Conservation (phyloP, 2,329 filamentous ascomycete species). For the Gyromitra esculenta region DNA sequence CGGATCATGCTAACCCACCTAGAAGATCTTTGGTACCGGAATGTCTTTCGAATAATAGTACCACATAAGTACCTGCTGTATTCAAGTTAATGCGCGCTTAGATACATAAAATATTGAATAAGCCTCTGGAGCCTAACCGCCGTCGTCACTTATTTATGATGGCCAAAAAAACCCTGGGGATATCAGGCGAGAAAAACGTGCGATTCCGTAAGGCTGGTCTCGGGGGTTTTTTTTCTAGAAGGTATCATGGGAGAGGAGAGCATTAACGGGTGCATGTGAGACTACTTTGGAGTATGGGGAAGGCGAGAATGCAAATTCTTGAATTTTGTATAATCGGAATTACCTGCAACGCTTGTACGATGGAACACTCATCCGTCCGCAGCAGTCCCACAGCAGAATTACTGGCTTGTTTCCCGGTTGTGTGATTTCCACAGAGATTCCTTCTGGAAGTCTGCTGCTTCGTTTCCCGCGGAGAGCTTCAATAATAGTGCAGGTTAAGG, state of each 20-base stretch:
- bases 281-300: slow-evolving; percentile 22
- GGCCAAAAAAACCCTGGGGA: slow-evolving; percentile 36
- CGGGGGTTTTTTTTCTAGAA: slow-evolving; percentile 31
- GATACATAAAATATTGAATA: slow-evolving; percentile 39
- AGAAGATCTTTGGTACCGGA: slow-evolving; percentile 50
- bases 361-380: neutral
- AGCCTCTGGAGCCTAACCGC: slow-evolving; percentile 38
- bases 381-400: neutral
- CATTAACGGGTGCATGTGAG: neutral
- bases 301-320: neutral
- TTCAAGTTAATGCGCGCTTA: slow-evolving; percentile 48
- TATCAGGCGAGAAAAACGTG: slow-evolving; percentile 46
- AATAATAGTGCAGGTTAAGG: slow-evolving; percentile 12
- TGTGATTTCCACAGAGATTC: slow-evolving; percentile 29
- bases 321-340: slow-evolving; percentile 13
- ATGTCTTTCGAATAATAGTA: slow-evolving; percentile 37
- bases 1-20: slow-evolving; percentile 48
- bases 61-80: slow-evolving; percentile 43
- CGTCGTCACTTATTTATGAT: slow-evolving; percentile 22
- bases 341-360: slow-evolving; percentile 23
- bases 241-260: slow-evolving; percentile 13
- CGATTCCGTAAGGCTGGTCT: slow-evolving; percentile 30
- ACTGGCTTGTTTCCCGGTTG: slow-evolving; percentile 38
- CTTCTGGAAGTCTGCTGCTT: slow-evolving; percentile 28
- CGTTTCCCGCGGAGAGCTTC: slow-evolving; percentile 10